phyloP scores from a whole-genome alignment of 108 stramenopile species.

The Aurantiochytrium sp. region DNA sequence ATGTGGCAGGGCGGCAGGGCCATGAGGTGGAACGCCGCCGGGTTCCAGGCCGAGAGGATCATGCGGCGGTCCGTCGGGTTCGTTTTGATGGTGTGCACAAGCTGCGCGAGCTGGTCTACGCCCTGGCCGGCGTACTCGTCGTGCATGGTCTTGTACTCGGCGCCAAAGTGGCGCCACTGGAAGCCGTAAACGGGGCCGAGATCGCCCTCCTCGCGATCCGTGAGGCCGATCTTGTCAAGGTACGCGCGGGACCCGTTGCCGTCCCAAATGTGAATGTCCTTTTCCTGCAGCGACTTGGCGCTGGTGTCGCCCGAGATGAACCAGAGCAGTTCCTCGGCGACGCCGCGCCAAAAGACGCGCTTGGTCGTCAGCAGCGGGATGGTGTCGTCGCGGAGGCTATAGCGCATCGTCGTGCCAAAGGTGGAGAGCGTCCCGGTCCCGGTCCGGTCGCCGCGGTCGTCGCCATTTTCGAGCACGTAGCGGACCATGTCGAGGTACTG shows the following conservation, averaged over 20 bases:
- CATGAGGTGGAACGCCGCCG: constrained; percentile 71
- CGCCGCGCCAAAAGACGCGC: constrained; percentile 97
- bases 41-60: constrained; percentile 96
- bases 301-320: constrained; percentile 92
- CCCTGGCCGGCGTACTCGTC: constrained; percentile 95
- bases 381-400: constrained; percentile 74
- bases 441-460: constrained; percentile 88
- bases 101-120: constrained; percentile 92
- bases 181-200: constrained; percentile 99
- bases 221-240: constrained; percentile 80
- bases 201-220: constrained; percentile 94
- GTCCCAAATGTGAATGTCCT: constrained; percentile 99
- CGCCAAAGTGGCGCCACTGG: constrained; percentile 99
- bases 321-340: constrained; percentile 98
- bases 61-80: constrained; percentile 94
- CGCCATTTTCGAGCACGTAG: constrained; percentile 86
- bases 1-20: constrained; percentile 99
- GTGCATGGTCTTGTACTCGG: constrained; percentile 90
- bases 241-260: constrained; percentile 98
- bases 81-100: constrained; percentile 87
- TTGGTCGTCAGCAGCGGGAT: constrained; percentile 97
- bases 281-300: constrained; percentile 83
- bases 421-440: constrained; percentile 95
- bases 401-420: constrained; percentile 98
- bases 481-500: constrained; percentile 88